Base-by-base conservation (phyloP, 352 stramenopile species). In the Phytophthora syringae region DNA sequence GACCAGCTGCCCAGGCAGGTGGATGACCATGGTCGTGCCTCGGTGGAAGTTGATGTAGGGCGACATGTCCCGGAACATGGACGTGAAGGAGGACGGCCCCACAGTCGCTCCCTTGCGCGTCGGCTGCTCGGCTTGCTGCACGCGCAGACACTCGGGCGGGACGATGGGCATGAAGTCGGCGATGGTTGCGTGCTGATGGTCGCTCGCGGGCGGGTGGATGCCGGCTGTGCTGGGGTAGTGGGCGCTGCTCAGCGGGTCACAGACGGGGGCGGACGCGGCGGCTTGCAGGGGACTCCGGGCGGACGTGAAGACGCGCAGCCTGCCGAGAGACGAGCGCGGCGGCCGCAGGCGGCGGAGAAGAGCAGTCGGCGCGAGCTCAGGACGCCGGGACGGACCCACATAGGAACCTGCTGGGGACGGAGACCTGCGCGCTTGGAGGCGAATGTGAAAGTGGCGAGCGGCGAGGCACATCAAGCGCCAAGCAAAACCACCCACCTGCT, bases 41-140 rank as follows among this genome's bases (percentile, higher is more conserved):
- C 96, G 88, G 77, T 99, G 97, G 62, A 98, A 97, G 57, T 98
- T 98, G 70, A 99, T 99, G 76, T 99, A 99, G 10, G 97, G 97
- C 42, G 97, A 98, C 72, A 97, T 98, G 58, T 92, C 91, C 47
- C 96, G 93, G 76, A 99, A 98, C 92, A 98, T 95, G 60, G 90
- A 76, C 0, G 83, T 94, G 64, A 95, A 95, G 39, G 85, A 90
- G 44, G 83, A 89, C 12, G 84, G 79, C 10, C 70, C 67, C 9
- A 66, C 45, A 3, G 71, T 43, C 20, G 52, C 51, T 15, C 64
- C 39, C n/a, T n/a, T n/a, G 18, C 52, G 64, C 34, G 60, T 37
- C 1, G 58, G 34, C 18, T 52, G 45, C 9, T 51, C 21, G 5
- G 67, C 66, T n/a, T 77, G 53, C 60, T 87, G 77, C 55, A 93